Evolutionary conservation across 441 rosid species (phyloP), one percentile per base, ranked within the genome.

Genomic region (Populus hybrid): DNA sequence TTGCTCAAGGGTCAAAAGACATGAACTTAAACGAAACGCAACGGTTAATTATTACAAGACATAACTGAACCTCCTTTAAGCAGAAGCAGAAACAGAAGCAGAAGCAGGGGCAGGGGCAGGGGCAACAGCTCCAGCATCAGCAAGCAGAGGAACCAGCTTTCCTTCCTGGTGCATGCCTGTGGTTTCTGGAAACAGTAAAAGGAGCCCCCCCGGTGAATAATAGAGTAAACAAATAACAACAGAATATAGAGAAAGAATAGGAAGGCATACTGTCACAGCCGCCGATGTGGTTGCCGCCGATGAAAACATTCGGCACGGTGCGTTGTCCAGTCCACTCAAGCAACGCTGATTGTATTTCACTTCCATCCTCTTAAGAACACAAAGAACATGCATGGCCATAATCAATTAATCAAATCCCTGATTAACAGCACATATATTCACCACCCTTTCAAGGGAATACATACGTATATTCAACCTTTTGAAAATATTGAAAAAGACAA

Each of bases 121-220:
- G 35, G 73, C 73, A 70, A 90, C 4, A 46, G 92, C 95, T 69
- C 93, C 94, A 68, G 92, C 92, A 84, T 89, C 88, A 18, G 88
- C 89, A 2, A 93, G 90, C 76, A 90, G 81, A 18, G 95, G 88
- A 85, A 91, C 83, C 85, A 95, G 86, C 88, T 92, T 87, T 66
- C 93, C 93, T 4, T 79, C 64, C 28, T 28, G 78, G 73, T 93
- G 87, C 86, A 90, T 16, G 9, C 36, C 89, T 10, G 82, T 88
- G 2, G 94, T 90, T 18, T 54, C 91, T 88, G 89, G 68, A 69
- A 38, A 67, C 30, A 8, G 70, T 23, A 40, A 4, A 76, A 12
- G 4, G 26, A 78, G 6, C 1, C 50, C 36, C 40, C 40, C 32
- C 9, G 7, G 66, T 20, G 4, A 73, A 34, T n/a, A 26, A n/a